Conservation (phyloP, 2,329 filamentous ascomycete species). For the Alternaria solani region DNA sequence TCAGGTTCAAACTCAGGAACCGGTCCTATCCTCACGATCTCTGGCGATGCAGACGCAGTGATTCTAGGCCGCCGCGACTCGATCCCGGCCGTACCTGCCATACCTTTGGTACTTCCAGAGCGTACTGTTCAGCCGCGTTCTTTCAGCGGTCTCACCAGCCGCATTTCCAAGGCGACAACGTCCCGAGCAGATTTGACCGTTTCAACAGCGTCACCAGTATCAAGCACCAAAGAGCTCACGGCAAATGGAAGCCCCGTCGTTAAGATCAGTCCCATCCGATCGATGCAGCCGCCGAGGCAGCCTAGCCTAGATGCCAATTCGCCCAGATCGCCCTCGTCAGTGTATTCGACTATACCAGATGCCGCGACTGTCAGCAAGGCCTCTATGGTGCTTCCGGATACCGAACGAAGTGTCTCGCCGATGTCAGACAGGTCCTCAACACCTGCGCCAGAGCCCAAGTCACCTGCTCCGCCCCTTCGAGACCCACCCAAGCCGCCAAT, state of each 20-base stretch:
- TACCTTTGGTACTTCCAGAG: conserved; percentile 4
- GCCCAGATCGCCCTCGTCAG: conserved; percentile 1
- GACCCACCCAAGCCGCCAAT: not conserved
- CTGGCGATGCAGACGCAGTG: conserved; percentile 36
- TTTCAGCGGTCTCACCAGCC: conserved; percentile 18
- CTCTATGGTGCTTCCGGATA: not conserved
- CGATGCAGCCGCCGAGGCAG: conserved; percentile 33
- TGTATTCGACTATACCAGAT: not conserved
- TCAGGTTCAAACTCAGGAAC: conserved; percentile 16
- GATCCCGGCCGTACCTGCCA: conserved; percentile 18
- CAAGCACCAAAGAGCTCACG: conserved; percentile 7
- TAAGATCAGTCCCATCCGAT: conserved; percentile 31
- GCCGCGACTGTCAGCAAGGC: not conserved
- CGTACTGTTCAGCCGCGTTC: conserved; percentile 11
- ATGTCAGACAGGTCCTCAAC: not conserved
- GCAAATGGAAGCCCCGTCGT: not conserved
- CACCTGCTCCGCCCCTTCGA: not conserved
- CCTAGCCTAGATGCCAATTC: conserved; percentile 2
- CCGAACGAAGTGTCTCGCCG: not conserved
- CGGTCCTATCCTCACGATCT: conserved; percentile 34
- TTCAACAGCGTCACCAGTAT: conserved; percentile 15
- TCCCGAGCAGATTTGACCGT: conserved; percentile 12
- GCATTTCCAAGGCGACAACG: conserved; percentile 18
- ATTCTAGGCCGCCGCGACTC: conserved; percentile 22
- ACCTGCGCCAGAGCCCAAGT: not conserved